Percentiles rank a stretch among this genome's conserved stretches.
phyloP scores from a whole-genome alignment of 345 rosid genomes.

The Linum tenue region DNA sequence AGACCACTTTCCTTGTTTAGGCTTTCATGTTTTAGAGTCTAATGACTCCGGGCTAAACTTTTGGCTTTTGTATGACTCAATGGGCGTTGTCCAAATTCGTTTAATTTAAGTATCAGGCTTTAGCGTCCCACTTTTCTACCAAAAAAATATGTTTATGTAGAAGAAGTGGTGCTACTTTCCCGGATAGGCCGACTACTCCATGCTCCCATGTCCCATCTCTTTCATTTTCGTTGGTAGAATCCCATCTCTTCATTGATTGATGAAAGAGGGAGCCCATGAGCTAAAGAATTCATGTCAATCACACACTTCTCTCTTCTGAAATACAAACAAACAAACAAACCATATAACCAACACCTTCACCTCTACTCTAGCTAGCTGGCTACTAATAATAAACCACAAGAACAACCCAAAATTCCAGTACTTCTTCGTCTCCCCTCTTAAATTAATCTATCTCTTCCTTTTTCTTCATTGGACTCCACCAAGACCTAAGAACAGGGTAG shows the following conservation, averaged over 20 bases:
- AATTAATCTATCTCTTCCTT: background rate
- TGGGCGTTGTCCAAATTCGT: too few relatives aligned
- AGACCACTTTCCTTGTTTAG: too few relatives aligned
- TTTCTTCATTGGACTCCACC: background rate
- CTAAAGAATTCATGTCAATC: slow-evolving; percentile 21
- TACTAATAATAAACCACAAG: background rate
- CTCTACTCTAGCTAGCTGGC: background rate
- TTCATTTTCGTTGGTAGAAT: too few relatives aligned
- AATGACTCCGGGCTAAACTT: too few relatives aligned
- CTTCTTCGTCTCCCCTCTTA: background rate
- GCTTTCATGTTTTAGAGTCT: too few relatives aligned
- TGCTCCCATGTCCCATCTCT: too few relatives aligned
- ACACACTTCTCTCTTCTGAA: slow-evolving; percentile 14
- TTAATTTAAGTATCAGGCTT: too few relatives aligned
- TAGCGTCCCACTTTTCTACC: too few relatives aligned
- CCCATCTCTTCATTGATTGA: slow-evolving; percentile 7
- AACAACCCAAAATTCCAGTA: background rate
- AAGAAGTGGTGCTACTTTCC: too few relatives aligned
- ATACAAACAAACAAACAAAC: slow-evolving; percentile 7
- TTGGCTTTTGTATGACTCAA: too few relatives aligned
- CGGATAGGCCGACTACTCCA: background rate
- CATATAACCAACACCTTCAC: slow-evolving; percentile 2
- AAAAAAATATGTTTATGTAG: too few relatives aligned
- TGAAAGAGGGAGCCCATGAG: slow-evolving; percentile 23
- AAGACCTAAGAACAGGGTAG: background rate